Evolutionary conservation across 164 flowering plant species (phyloP), one percentile per base, ranked within the genome.

Genomic region (Aristolochia fimbriata): DNA sequence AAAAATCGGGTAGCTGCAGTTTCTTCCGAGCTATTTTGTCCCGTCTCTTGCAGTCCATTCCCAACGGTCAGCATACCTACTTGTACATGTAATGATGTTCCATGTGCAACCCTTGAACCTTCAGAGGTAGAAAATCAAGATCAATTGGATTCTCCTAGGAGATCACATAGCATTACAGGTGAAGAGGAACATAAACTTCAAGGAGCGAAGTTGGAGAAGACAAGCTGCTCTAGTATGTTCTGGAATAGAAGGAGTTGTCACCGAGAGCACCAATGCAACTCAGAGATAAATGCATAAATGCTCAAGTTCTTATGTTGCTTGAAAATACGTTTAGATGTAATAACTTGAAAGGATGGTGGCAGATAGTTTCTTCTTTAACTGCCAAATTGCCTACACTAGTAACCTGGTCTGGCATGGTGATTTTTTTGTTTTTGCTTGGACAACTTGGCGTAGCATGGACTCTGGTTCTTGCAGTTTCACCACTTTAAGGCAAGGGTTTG

Each of bases 241-340:
- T 88, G 96, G 97, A 77, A 83, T 55, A 72, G 96, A 74, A 86
- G 97, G 78, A 90, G 96, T 78, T 90, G 92, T 76, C 90, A 94
- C 74, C 77, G 97, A 72, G 99, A 90, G 77, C 84, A 90, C 62
- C 96, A 83, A 62, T 92, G 98, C 73, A 84, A 89, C 58, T 81
- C 98, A 9, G 97, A 92, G 63, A 89, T 89, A 52, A 91, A 86
- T 64, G 79, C 93, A 59, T 84, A 67, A 80, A 54, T 64, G 79
- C 93, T 61, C 82, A 67, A 80, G 51, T 16, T 33, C 24, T 46
- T 5, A 12, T 5, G 43, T 37, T 37, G 43, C 43, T 37, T 37
- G 43, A 8, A 17, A 5, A 31, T n/a, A 20, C 17, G 30, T 49
- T 49, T 49, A 13, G 9, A 17, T 20, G 22, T 17, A 15, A 4